A percentile compares a stretch with the other conserved stretches of the same genome.
Evolutionary conservation across 176 grass and related monocot species (phyloP).

Genomic region (Puya raimondii): DNA sequence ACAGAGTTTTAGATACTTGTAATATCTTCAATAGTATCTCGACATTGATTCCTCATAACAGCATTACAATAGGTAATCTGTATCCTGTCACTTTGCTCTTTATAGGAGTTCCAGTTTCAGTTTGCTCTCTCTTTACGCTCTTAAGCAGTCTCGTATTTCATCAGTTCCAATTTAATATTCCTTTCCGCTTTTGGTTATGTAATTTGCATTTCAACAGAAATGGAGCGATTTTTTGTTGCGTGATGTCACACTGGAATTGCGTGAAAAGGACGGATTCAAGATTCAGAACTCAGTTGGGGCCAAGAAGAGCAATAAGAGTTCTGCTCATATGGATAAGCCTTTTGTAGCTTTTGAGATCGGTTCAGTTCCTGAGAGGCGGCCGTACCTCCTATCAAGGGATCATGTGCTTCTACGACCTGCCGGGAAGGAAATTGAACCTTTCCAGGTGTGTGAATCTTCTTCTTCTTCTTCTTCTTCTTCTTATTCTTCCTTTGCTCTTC

Average conservation of each 20-base stretch:
- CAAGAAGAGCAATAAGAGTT: background rate
- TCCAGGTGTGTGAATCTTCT: constrained; percentile 10
- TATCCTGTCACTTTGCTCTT: too few relatives aligned
- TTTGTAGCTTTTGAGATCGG: constrained; percentile 30
- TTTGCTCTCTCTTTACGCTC: too few relatives aligned
- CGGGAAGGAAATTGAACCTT: background rate
- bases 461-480: background rate
- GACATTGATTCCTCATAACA: too few relatives aligned
- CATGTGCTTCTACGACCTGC: constrained; percentile 12
- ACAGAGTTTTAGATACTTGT: too few relatives aligned
- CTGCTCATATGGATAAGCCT: background rate
- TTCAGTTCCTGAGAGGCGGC: constrained; percentile 14
- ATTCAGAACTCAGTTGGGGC: background rate
- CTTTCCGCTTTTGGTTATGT: background rate
- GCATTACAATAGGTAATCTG: too few relatives aligned
- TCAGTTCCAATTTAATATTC: background rate
- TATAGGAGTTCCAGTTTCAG: too few relatives aligned
- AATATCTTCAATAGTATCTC: too few relatives aligned
- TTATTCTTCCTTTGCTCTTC: too few relatives aligned
- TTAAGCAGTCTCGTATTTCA: background rate
- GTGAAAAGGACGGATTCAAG: background rate
- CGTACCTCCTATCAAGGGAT: constrained; percentile 37
- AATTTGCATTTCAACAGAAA: constrained; percentile 25
- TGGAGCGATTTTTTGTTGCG: constrained; percentile 20
- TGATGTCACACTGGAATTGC: constrained; percentile 14